Conservation (phyloP, 768 basidiomycete genomes). For the Leccinum longicurvipes region DNA sequence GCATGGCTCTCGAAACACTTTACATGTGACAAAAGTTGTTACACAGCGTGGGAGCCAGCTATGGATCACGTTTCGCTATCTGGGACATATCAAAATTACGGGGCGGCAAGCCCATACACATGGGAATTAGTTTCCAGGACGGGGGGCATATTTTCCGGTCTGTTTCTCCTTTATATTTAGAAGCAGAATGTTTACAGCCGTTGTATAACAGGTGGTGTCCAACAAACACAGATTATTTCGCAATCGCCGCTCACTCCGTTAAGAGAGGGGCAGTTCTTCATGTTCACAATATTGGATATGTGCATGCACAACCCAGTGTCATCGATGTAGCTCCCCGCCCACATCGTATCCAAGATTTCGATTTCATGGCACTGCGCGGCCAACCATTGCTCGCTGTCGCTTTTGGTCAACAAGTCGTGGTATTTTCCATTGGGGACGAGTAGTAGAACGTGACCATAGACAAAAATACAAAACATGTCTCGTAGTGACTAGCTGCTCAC, state of each 20-base stretch:
- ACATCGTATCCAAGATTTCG: constrained; percentile 68
- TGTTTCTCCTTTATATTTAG: not conserved
- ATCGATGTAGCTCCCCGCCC: constrained; percentile 60
- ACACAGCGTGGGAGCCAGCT: constrained; percentile 69
- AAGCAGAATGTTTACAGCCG: not conserved
- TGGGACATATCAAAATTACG: constrained; percentile 74
- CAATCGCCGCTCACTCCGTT: constrained; percentile 61
- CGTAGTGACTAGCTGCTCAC: constrained; percentile 16
- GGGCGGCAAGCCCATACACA: constrained; percentile 69
- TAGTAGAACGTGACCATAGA: constrained; percentile 21
- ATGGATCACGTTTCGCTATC: constrained; percentile 65
- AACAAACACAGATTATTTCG: constrained; percentile 74
- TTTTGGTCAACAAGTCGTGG: constrained; percentile 52
- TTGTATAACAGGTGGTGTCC: constrained; percentile 66
- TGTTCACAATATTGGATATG: constrained; percentile 63
- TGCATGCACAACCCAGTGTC: constrained; percentile 59
- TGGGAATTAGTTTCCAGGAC: constrained; percentile 61
- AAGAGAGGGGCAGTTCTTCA: constrained; percentile 64
- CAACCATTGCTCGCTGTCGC: constrained; percentile 69
- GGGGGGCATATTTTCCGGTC: constrained; percentile 70
- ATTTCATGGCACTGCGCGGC: constrained; percentile 61
- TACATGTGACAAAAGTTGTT: not conserved
- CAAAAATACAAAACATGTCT: constrained; percentile 20
- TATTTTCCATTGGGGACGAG: constrained; percentile 67
- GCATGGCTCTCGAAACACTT: not conserved